Base-by-base conservation (phyloP, 2,329 filamentous ascomycete species). In the Trichoderma semiorbis region DNA sequence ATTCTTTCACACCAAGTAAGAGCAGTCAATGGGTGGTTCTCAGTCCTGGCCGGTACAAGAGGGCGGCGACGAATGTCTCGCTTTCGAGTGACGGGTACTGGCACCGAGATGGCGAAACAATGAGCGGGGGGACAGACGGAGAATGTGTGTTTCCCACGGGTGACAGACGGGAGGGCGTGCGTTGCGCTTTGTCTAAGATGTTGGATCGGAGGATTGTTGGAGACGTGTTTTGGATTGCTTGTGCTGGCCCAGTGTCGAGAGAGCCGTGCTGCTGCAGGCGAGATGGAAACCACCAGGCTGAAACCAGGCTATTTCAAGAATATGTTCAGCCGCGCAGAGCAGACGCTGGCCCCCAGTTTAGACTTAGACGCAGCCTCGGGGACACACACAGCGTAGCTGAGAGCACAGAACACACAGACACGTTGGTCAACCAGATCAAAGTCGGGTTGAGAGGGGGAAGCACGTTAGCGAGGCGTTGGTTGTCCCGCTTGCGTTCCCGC, bases 301-400 rank as follows among this genome's bases (percentile, higher is more conserved):
- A 43, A 58, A 69, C 66, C 57, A 61, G 55, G 55, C 57, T 34
- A 50, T 34, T 61, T 62, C 21, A 39, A 67, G 32, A 28, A 61
- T 26, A 28, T 24, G 57, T 32, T 69, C 67, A 69, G 67, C 67
- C 67, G 67, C 36, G 67, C 67, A 69, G 57, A 62, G 66, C 55
- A 69, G 55, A 61, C n/a, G 66, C 66, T 21, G 67, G 67, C 57
- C 67, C 57, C 57, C 28, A 62, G 57, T 16, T 50, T 61, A 39
- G 55, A 61, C 28, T 61, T 69, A 58, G 67, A 69, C 67, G 50
- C 67, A 69, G 67, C 57, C 67, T 62, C 39, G 57, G 39, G 12
- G 57, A 69, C 39, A 24, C 67, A 69, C 55, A 60, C 55, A n/a
- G 32, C n/a, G 34, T 21, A 55, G 30, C 24, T 30, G 26, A 32